Conservation (phyloP, 164 flowering plant species). For the Umbilicus rupestris region DNA sequence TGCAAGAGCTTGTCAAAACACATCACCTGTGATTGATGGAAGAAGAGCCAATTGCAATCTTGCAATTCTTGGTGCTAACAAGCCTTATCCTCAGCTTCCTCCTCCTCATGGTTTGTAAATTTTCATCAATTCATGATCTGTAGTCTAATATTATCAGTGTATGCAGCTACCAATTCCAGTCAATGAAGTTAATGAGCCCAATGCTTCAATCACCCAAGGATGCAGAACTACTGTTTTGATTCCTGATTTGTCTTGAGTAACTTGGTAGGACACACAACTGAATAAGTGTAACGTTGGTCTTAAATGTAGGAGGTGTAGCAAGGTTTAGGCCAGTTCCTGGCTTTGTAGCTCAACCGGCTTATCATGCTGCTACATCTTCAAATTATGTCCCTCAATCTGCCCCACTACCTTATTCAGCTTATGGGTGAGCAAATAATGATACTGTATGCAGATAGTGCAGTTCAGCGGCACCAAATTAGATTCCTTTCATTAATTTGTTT, state of each 20-base stretch:
- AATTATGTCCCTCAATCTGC: conserved; percentile 31
- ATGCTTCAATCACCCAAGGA: background rate
- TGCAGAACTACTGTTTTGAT: background rate
- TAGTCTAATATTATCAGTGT: background rate
- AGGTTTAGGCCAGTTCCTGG: conserved; percentile 37
- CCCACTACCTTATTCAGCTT: conserved; percentile 44
- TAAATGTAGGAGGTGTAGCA: conserved; percentile 25
- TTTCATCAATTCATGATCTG: conserved; percentile 6
- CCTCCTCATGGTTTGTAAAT: conserved; percentile 17
- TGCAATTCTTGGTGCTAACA: conserved; percentile 51
- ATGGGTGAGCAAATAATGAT: conserved; percentile 32
- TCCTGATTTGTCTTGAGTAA: background rate
- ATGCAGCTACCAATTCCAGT: background rate
- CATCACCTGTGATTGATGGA: conserved; percentile 62
- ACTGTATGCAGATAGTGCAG: background rate
- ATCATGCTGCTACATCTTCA: conserved; percentile 35
- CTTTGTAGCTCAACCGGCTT: conserved; percentile 24
- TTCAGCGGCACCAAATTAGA: background rate
- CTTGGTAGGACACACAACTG: background rate
- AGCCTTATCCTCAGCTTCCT: conserved; percentile 35
- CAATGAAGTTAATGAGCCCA: conserved; percentile 8
- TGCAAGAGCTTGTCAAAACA: conserved; percentile 54
- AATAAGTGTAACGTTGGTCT: conserved; percentile 1
- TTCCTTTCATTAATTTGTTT: background rate
- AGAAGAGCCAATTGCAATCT: conserved; percentile 64